Evolutionary conservation across 1,139 yeast genomes (phyloP), one percentile per base, ranked within the genome.

Genomic region (Kodamaea fungicola): DNA sequence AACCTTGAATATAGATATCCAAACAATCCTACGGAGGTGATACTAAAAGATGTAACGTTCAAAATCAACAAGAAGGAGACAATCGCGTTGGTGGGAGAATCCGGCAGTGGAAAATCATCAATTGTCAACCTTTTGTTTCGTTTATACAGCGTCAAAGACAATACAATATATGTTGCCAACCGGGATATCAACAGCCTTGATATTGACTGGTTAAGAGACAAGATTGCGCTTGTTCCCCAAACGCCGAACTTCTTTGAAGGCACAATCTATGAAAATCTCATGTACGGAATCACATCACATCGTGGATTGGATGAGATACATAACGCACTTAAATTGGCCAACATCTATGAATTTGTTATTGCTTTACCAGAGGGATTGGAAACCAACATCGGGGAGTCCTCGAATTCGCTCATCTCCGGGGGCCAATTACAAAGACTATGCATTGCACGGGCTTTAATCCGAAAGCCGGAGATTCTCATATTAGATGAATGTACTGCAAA

Each of bases 41-140:
- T 72, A 1, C 60, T 80, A 28, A 56, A 59, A 2, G 52, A 66
- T 13, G 45, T 80, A 2, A 55, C 57, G 8, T 64, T 85, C 33
- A 38, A 42, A 0, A 54, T 87, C 1, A 39, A 51, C 1, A 56
- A 61, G 10, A 74, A 76, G 25, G 74, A 78, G 42, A 67, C 75
- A 1, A 65, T 83, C 28, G 90, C 84, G 1, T 57, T 87, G 4
- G 75, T 80, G 8, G 96, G 95, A 1, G 78, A 73, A 39, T 83
- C 94, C 6, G 96, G 96, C 0, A 74, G 82, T 16, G 96, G 96
- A 1, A 87, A 87, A 58, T 81, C 92, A 0, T 85, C 95, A 0
- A 51, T 86, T 3, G 55, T 76, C 0, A 67, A 73, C 2, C 51
- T 86, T 7, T 46, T 85, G 1, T 61, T 78, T 3, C 67, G 84